A percentile compares a stretch with the other conserved stretches of the same genome.
Conservation (phyloP, 2,329 filamentous ascomycete species). For the Colletotrichum ledebouriae region DNA sequence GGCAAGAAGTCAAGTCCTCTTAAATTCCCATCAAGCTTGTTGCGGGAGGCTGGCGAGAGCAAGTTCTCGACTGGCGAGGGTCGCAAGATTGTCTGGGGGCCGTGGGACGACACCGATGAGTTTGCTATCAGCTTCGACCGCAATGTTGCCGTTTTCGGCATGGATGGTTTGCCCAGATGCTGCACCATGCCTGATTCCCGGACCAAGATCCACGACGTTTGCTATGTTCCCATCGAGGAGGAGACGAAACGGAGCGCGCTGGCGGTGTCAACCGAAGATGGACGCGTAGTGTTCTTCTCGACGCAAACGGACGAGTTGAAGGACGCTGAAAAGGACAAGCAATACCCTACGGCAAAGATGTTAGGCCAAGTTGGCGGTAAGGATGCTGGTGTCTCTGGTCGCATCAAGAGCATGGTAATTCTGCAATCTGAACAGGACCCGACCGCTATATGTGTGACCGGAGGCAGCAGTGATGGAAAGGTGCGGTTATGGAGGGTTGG, state of each 20-base stretch:
- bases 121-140: slow-evolving; percentile 92
- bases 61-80: slow-evolving; percentile 86
- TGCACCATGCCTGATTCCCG: slow-evolving; percentile 75
- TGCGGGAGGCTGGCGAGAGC: slow-evolving; percentile 82
- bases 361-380: slow-evolving; percentile 85
- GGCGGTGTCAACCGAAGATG: slow-evolving; percentile 90
- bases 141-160: slow-evolving; percentile 86
- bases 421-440: slow-evolving; percentile 60
- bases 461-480: slow-evolving; percentile 87
- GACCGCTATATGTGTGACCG: slow-evolving; percentile 69
- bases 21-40: slow-evolving; percentile 81
- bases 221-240: slow-evolving; percentile 72
- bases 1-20: slow-evolving; percentile 95
- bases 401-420: slow-evolving; percentile 91
- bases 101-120: slow-evolving; percentile 78
- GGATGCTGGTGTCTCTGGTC: slow-evolving; percentile 72
- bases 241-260: slow-evolving; percentile 69
- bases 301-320: slow-evolving; percentile 67
- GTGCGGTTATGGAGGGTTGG: slow-evolving; percentile 81
- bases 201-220: slow-evolving; percentile 87
- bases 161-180: slow-evolving; percentile 86
- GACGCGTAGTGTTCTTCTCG: slow-evolving; percentile 85
- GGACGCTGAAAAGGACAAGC: slow-evolving; percentile 48
- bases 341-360: slow-evolving; percentile 71
- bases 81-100: slow-evolving; percentile 83